Evolutionary conservation across 441 rosid species (phyloP), one percentile per base, ranked within the genome.

Genomic region (Bocquillonia castaneifolia): DNA sequence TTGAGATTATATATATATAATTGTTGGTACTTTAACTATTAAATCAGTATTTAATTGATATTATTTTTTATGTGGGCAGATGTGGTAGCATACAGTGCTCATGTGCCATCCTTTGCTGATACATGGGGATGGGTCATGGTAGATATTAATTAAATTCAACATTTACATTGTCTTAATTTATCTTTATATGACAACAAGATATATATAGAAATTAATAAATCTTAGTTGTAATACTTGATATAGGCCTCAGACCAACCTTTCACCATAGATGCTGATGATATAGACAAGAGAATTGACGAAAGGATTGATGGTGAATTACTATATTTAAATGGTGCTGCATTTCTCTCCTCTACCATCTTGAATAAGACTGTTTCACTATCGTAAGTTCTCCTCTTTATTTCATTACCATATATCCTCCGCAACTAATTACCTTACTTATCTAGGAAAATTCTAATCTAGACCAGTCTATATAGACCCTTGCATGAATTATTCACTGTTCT

Each of bases 41-140:
- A n/a, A n/a, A n/a, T n/a, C n/a, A 50, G 15, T 25, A 10, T 53
- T 5, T 62, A 3, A 3, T 48, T 37, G 37, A 51, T 53, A 1
- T 17, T 10, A 6, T 9, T 4, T n/a, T 26, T 55, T 8, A 23
- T 54, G n/a, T 55, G 66, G 4, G 55, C 84, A 93, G 98, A 89
- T 74, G 98, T 90, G 66, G 77, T 83, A 64, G 90, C 97, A 23
- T 93, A 90, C 78, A 86, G 90, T 34, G 97, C 97, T 70, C 98
- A 93, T 32, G 91, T 93, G 18, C 98, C 98, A 31, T 93, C 98
- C 50, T 93, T 88, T 73, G 97, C 98, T 6, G 97, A 93, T 59
- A 93, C 97, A 2, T 90, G 98, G 98, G 97, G 98, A 70, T 93
- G 98, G 98, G 93, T 93, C 44, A 90, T 93, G 96, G 91, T 88